Evolutionary conservation across 2,329 filamentous ascomycete species (phyloP), one percentile per base, ranked within the genome.

Genomic region (Aschersonia sp.): DNA sequence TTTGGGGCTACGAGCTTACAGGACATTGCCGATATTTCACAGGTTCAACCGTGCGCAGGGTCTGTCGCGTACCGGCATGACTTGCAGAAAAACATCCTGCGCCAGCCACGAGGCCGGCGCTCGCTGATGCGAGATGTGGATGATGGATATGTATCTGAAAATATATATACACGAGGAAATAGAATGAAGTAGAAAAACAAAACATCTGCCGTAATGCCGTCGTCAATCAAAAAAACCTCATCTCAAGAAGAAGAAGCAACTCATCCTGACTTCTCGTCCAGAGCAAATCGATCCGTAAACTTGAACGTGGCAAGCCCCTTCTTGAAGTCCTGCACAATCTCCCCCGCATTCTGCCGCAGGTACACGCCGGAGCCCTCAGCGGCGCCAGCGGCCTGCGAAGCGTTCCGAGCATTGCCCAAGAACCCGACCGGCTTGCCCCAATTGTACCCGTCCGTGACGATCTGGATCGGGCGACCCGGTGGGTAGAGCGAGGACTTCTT

Each of bases 391-490:
- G 59, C 61, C 1, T 58, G 52, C 5, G 76, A 60, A 4, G 68
- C 66, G 4, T 51, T 53, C 6, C 52, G 54, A 9, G 55, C 63
- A 0, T 62, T 63, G 10, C 79, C 81, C 1, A 84, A 53, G 31
- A 74, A 76, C 11, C 69, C 81, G 30, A 87, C 66, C 0, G 83
- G 79, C 69, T 87, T 87, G 4, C 81, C 83, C 68, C 79, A 87
- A 30, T 75, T 67, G 64, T 78, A 87, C 0, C 71, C 76, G 56
- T 81, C 75, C 12, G 69, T 58, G 14, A 85, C 59, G 45, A 87
- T 81, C 65, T 83, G 73, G 2, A 71, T 61, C 0, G 83, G 83
- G 0, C 81, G 70, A 1, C 77, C 77, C 2, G 72, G 66, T 1
- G 83, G 83, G 61, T 74, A 87, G 6, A 86, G 66, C 0, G 77